Percentiles rank a stretch among this genome's conserved stretches.
phyloP scores from a whole-genome alignment of 1,139 yeast genomes.

The Geotrichum bryndzae region DNA sequence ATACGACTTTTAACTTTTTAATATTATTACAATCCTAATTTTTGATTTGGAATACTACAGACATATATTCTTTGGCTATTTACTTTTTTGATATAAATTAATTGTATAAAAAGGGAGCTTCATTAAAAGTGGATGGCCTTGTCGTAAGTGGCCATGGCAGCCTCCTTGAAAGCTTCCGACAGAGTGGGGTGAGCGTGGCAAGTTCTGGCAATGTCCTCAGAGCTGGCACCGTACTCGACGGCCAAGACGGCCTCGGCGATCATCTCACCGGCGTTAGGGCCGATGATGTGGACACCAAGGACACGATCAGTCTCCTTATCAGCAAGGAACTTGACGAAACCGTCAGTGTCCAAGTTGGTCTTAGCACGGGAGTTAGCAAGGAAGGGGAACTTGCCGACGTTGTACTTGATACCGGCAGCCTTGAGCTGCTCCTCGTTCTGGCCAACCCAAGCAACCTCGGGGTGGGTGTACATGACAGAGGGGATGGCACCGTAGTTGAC shows the following conservation, averaged over 20 bases:
- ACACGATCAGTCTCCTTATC: constrained; percentile 97
- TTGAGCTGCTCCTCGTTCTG: constrained; percentile 92
- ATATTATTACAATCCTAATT: background rate
- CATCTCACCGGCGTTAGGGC: constrained; percentile 99
- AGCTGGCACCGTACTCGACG: constrained; percentile 95
- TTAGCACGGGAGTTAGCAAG: constrained; percentile 99
- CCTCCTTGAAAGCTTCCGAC: constrained; percentile 97
- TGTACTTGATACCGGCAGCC: constrained; percentile 87
- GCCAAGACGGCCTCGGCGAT: constrained; percentile 98
- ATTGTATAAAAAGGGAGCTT: background rate
- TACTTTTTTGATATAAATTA: background rate
- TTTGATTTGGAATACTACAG: background rate
- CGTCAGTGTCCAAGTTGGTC: constrained; percentile 95
- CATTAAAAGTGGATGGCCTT: constrained; percentile 76
- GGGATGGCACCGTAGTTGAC: constrained; percentile 98
- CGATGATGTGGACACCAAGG: constrained; percentile 94
- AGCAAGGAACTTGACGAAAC: constrained; percentile 90
- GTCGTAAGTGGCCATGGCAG: constrained; percentile 86
- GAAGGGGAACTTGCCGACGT: constrained; percentile 96
- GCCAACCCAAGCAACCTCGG: constrained; percentile 99
- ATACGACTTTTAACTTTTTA: background rate
- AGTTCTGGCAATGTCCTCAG: constrained; percentile 95
- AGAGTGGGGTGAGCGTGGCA: constrained; percentile 99
- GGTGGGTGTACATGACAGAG: constrained; percentile 97
- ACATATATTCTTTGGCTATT: background rate